Conservation (phyloP, 192 early-diverging fungal genomes). For the Linnemannia schmuckeri region DNA sequence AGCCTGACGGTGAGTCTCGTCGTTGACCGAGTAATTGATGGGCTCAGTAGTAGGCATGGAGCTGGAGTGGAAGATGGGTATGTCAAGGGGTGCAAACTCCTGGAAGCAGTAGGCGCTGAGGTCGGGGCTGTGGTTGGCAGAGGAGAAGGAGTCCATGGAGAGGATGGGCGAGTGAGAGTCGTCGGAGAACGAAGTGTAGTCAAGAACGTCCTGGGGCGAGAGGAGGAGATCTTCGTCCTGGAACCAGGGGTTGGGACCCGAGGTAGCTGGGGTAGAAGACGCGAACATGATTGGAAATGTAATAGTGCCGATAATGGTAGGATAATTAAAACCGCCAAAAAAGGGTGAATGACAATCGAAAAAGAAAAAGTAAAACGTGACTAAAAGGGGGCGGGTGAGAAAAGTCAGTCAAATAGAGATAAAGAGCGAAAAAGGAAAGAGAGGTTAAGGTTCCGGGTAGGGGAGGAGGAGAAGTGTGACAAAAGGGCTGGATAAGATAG, state of each 20-base stretch:
- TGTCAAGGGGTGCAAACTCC: slow-evolving; percentile 26
- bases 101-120: slow-evolving; percentile 22
- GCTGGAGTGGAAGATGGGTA: neutral
- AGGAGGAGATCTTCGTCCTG: slow-evolving; percentile 16
- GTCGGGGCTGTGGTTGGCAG: slow-evolving; percentile 21
- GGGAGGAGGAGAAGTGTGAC: neutral
- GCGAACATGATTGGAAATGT: neutral
- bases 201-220: slow-evolving; percentile 27
- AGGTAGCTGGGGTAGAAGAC: neutral
- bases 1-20: slow-evolving; percentile 42
- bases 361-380: slow-evolving; percentile 15
- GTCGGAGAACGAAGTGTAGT: slow-evolving; percentile 36
- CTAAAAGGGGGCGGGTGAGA: neutral
- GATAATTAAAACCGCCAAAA: neutral
- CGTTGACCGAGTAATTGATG: neutral
- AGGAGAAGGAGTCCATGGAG: slow-evolving; percentile 29
- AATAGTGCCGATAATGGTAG: neutral
- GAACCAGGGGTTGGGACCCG: slow-evolving; percentile 16
- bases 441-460: slow-evolving; percentile 24
- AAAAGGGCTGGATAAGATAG: slow-evolving; percentile 15
- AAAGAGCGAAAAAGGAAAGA: neutral
- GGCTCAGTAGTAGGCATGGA: slow-evolving; percentile 2
- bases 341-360: slow-evolving; percentile 1
- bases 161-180: slow-evolving; percentile 33
- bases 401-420: neutral